Conservation (phyloP, 2,329 filamentous ascomycete genomes). For the Diaporthe sp. region DNA sequence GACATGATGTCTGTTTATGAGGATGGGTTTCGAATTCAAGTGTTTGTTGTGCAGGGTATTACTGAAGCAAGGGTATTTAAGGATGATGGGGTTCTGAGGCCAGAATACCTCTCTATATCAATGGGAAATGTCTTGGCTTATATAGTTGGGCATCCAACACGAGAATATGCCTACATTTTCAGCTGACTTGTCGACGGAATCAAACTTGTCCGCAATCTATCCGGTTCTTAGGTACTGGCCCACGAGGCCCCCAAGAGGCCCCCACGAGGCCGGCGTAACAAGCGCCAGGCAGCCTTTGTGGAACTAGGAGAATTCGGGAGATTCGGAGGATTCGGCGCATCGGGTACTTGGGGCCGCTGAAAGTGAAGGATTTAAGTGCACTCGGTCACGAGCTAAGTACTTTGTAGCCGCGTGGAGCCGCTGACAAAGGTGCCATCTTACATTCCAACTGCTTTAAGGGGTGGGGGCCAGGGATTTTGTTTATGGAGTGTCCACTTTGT, state of each 20-base stretch:
- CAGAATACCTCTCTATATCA: too few species aligned
- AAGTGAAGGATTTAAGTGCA: neutral
- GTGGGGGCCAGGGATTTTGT: neutral
- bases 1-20: neutral
- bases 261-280: neutral
- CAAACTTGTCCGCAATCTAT: conserved; percentile 15
- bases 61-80: neutral
- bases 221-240: neutral
- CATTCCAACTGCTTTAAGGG: neutral
- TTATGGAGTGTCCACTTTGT: neutral
- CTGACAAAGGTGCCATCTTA: neutral
- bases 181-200: neutral
- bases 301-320: conserved; percentile 19
- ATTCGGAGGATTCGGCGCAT: conserved; percentile 28
- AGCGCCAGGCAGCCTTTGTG: neutral
- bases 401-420: too few species aligned
- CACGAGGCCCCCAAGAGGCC: neutral
- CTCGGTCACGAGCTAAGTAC: neutral
- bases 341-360: neutral
- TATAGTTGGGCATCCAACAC: neutral
- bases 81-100: neutral
- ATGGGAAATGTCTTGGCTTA: neutral
- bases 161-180: too few species aligned
- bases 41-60: neutral
- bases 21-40: neutral